Evolutionary conservation across 768 basidiomycete genomes (phyloP).

Genomic region (Calocybe cyanea): DNA sequence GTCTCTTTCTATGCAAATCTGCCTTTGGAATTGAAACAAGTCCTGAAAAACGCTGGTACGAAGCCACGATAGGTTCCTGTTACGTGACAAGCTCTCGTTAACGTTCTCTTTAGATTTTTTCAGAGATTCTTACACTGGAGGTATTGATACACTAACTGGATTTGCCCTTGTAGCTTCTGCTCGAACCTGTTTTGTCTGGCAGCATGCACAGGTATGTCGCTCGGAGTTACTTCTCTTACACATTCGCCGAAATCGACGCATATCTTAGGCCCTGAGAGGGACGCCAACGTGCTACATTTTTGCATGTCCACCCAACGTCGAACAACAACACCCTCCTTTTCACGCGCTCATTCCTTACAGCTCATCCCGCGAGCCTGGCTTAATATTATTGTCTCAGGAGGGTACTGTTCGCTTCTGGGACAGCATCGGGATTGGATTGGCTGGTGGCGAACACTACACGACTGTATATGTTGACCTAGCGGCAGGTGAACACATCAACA

Average conservation of each 20-base stretch:
- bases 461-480: slow-evolving; percentile 46
- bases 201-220: slow-evolving; percentile 59
- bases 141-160: slow-evolving; percentile 67
- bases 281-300: slow-evolving; percentile 84
- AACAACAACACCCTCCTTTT: slow-evolving; percentile 39
- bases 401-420: slow-evolving; percentile 88
- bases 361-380: slow-evolving; percentile 75
- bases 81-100: slow-evolving; percentile 3
- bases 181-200: slow-evolving; percentile 81
- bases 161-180: slow-evolving; percentile 70
- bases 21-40: slow-evolving; percentile 72
- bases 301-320: slow-evolving; percentile 53
- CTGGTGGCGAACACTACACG: slow-evolving; percentile 69
- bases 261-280: slow-evolving; percentile 52
- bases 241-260: slow-evolving; percentile 1
- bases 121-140: slow-evolving; percentile 63
- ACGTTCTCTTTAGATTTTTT: slow-evolving; percentile 51
- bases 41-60: slow-evolving; percentile 64
- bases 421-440: slow-evolving; percentile 77
- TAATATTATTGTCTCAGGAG: slow-evolving; percentile 68
- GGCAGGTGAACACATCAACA: slow-evolving; percentile 58
- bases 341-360: slow-evolving; percentile 69
- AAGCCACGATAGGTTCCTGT: slow-evolving; percentile 1
- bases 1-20: slow-evolving; percentile 66
- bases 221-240: background rate